Conservation (phyloP, 495 filamentous ascomycete genomes). For the Lophium mytilinum region DNA sequence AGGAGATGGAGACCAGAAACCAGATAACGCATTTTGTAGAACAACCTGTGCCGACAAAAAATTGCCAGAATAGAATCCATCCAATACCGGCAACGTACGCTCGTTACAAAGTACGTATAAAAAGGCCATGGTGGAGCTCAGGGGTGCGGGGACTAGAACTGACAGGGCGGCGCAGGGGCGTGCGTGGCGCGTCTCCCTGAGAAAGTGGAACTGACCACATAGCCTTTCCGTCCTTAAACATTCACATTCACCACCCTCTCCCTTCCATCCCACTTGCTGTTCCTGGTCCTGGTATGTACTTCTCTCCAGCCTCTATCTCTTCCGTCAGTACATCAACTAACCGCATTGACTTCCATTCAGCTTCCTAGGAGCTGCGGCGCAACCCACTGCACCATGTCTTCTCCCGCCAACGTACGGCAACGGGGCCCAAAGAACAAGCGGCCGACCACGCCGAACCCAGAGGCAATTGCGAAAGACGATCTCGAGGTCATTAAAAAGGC, state of each 20-base stretch:
- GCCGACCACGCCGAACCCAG: constrained; percentile 24
- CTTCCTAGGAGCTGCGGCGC: constrained; percentile 9
- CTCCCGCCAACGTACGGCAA: constrained; percentile 28
- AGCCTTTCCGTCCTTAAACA: background rate
- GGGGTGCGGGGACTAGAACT: too few species aligned
- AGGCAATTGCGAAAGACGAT: constrained; percentile 10
- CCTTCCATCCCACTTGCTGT: background rate
- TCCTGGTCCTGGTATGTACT: background rate
- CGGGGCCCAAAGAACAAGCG: constrained; percentile 27
- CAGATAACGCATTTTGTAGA: too few species aligned
- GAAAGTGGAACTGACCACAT: background rate
- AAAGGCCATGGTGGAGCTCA: too few species aligned
- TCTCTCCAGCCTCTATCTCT: background rate
- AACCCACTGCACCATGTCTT: constrained; percentile 23
- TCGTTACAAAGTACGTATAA: too few species aligned
- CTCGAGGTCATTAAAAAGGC: constrained; percentile 22
- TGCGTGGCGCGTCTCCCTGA: background rate
- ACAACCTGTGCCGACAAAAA: too few species aligned
- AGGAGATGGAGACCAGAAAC: too few species aligned
- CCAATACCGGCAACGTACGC: too few species aligned
- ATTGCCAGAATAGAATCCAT: too few species aligned
- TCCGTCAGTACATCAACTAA: background rate
- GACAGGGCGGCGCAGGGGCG: too few species aligned
- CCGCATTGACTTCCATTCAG: constrained; percentile 2
- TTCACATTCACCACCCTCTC: background rate